Conservation (phyloP, 805 yeast genomes). For the Candida anglica region DNA sequence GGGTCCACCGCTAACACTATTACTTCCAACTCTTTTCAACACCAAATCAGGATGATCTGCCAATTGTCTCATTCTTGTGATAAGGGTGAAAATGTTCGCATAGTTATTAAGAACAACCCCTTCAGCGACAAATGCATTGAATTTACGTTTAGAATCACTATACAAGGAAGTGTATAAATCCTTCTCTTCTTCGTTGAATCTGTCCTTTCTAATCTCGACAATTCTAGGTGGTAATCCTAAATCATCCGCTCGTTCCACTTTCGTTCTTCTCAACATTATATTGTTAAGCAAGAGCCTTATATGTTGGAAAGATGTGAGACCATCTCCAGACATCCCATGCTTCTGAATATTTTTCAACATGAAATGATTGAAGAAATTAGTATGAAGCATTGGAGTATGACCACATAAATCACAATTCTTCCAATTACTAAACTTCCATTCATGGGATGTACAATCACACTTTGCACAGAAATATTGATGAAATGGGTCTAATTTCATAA, state of each 20-base stretch:
- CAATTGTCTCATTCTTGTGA: slow-evolving; percentile 95
- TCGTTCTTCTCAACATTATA: slow-evolving; percentile 91
- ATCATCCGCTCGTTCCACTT: slow-evolving; percentile 95
- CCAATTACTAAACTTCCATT: slow-evolving; percentile 83
- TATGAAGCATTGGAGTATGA: slow-evolving; percentile 91
- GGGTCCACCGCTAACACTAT: no score
- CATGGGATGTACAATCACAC: slow-evolving; percentile 77
- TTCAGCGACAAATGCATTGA: slow-evolving; percentile 88
- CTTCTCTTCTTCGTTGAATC: slow-evolving; percentile 91
- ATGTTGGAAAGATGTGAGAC: slow-evolving; percentile 70
- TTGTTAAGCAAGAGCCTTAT: slow-evolving; percentile 71
- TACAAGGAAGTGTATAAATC: slow-evolving; percentile 87
- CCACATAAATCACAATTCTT: slow-evolving; percentile 84
- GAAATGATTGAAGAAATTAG: slow-evolving; percentile 93
- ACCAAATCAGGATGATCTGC: slow-evolving; percentile 99
- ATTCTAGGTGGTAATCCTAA: slow-evolving; percentile 95
- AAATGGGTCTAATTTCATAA: slow-evolving; percentile 79
- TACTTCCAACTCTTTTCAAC: slow-evolving; percentile 58
- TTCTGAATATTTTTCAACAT: slow-evolving; percentile 92
- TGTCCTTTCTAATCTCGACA: slow-evolving; percentile 82
- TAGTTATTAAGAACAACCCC: slow-evolving; percentile 96
- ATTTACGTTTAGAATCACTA: slow-evolving; percentile 80
- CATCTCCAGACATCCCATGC: slow-evolving; percentile 77
- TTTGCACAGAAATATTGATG: slow-evolving; percentile 89
- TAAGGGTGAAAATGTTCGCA: slow-evolving; percentile 93